A percentile compares a stretch with the other conserved stretches of the same genome.
Evolutionary conservation across 768 basidiomycete genomes (phyloP).

Genomic region (Xerocomellus chrysenteron): DNA sequence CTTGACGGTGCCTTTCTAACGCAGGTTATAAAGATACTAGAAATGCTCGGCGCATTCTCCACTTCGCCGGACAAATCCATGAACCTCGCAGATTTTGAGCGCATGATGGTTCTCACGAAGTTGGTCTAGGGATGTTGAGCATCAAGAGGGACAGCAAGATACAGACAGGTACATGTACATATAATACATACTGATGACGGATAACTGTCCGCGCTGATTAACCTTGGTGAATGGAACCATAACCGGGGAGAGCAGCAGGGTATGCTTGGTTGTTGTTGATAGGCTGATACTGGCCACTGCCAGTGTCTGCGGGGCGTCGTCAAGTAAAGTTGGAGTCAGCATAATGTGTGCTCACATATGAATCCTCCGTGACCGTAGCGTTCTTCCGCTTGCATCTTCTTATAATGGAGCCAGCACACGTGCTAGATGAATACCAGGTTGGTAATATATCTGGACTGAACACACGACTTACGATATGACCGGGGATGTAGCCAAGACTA

Average conservation of each 20-base stretch:
- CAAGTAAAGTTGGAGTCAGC: background rate
- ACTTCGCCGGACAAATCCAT: conserved; percentile 67
- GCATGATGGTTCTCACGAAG: no score
- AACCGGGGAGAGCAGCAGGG: conserved; percentile 22
- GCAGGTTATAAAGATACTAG: background rate
- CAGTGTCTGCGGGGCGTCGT: background rate
- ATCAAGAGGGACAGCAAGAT: background rate
- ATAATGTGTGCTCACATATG: conserved; percentile 55
- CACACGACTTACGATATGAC: conserved; percentile 43
- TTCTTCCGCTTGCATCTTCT: conserved; percentile 85
- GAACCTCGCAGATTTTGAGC: no score
- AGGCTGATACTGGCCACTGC: no score
- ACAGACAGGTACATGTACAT: conserved; percentile 3
- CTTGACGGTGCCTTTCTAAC: background rate
- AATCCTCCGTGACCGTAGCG: conserved; percentile 76
- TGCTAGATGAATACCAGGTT: conserved; percentile 41
- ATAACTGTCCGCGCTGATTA: background rate
- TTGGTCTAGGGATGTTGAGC: no score
- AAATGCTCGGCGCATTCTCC: conserved; percentile 76
- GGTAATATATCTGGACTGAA: background rate
- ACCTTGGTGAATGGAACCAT: conserved; percentile 31
- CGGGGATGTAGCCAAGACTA: conserved; percentile 79
- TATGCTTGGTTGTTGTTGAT: no score
- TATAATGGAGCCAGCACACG: conserved; percentile 89
- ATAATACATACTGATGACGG: background rate